These are phyloP conservation scores for Ceratobasidium sp. DNA, from an alignment of 1,284 basidiomycete species.

Conservation along the genomic window DNA sequence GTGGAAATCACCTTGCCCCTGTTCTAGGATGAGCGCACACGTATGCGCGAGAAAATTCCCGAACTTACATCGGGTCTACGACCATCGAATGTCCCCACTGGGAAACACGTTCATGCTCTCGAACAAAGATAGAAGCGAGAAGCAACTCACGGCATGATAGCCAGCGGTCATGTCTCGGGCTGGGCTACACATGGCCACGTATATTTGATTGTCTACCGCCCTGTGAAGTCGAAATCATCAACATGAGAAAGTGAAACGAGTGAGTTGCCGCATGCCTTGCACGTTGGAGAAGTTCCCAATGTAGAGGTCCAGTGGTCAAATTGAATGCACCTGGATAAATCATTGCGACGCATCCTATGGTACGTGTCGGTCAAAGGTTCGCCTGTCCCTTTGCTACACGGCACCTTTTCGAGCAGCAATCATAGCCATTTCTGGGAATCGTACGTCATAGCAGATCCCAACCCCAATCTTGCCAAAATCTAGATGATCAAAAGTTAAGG, in stretches of 20 bases:
- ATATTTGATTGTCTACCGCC: slow-evolving; percentile 96
- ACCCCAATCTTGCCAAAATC: slow-evolving; percentile 89
- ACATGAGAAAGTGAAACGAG: background rate
- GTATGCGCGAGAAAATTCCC: background rate
- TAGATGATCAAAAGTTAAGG: slow-evolving; percentile 46
- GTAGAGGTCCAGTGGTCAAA: slow-evolving; percentile 90
- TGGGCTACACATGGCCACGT: slow-evolving; percentile 93
- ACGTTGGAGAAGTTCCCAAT: slow-evolving; percentile 94
- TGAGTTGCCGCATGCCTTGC: slow-evolving; percentile 61
- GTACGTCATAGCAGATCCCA: slow-evolving; percentile 90
- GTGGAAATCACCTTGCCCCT: slow-evolving; percentile 85
- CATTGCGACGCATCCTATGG: slow-evolving; percentile 81
- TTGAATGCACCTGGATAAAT: slow-evolving; percentile 94
- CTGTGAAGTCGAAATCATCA: slow-evolving; percentile 52
- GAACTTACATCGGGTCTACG: slow-evolving; percentile 82
- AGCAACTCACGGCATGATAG: slow-evolving; percentile 80
- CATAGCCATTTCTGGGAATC: slow-evolving; percentile 96
- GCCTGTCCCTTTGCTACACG: slow-evolving; percentile 30
- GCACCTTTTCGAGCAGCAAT: slow-evolving; percentile 85
- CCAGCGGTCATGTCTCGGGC: slow-evolving; percentile 81
- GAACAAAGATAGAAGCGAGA: slow-evolving; percentile 3
- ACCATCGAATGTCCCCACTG: slow-evolving; percentile 92
- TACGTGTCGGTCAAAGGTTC: slow-evolving; percentile 5
- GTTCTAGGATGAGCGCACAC: slow-evolving; percentile 19
- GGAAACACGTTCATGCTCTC: background rate